Conservation (phyloP, 495 filamentous ascomycete genomes). For the Tirmania nivea region DNA sequence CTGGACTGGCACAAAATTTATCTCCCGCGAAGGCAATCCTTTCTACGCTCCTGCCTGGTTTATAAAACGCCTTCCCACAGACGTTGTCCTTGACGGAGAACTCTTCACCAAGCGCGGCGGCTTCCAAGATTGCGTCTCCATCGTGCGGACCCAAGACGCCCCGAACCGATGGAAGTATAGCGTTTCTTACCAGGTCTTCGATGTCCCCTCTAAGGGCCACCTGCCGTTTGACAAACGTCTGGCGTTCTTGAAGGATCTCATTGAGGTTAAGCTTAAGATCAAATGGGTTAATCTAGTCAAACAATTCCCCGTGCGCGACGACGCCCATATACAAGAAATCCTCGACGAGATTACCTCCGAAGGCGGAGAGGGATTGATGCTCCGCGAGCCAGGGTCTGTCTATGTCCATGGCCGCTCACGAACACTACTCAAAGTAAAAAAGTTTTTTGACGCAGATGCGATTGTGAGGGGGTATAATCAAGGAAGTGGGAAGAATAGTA, state of each 20-base stretch:
- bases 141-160: conserved; percentile 16
- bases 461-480: conserved; percentile 16
- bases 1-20: conserved; percentile 16
- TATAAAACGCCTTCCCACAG: conserved; percentile 16
- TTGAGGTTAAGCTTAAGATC: conserved; percentile 7
- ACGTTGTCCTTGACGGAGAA: conserved; percentile 15
- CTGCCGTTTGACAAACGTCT: conserved; percentile 15
- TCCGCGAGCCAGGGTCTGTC: conserved; percentile 11
- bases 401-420: conserved; percentile 15
- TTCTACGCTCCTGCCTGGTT: conserved; percentile 20
- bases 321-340: conserved; percentile 11
- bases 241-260: conserved; percentile 6
- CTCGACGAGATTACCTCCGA: conserved; percentile 9
- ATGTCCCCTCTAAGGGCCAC: conserved; percentile 10
- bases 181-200: conserved; percentile 18
- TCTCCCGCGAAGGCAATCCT: conserved; percentile 16
- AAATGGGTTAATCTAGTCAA: conserved; percentile 14
- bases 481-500: conserved; percentile 14
- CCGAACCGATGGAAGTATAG: conserved; percentile 17
- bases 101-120: conserved; percentile 17
- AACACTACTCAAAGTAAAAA: conserved; percentile 17
- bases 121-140: conserved; percentile 19
- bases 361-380: conserved; percentile 18
- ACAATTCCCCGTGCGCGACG: conserved; percentile 7
- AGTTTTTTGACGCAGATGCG: conserved; percentile 18